These are phyloP conservation scores for Jasminum sambac DNA, from an alignment of 257 asterid species.

Conservation along the genomic window DNA sequence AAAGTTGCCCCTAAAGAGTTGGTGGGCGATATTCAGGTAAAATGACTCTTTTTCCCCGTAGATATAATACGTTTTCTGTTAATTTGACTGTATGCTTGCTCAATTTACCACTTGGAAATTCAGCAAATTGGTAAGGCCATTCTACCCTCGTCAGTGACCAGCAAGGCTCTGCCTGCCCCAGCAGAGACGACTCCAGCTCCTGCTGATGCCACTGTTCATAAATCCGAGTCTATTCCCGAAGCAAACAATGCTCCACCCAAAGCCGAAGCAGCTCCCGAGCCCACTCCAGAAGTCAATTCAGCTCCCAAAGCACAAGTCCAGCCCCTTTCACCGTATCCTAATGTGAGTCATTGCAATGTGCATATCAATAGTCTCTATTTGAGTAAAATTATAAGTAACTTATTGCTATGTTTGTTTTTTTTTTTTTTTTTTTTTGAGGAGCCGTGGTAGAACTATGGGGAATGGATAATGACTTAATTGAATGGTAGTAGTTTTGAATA, in stretches of 20 bases:
- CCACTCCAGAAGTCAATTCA: conserved; percentile 57
- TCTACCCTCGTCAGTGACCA: conserved; percentile 50
- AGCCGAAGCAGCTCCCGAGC: conserved; percentile 43
- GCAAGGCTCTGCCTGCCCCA: conserved; percentile 71
- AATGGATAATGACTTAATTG: no score
- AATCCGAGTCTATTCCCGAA: conserved; percentile 42
- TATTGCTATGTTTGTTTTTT: no score
- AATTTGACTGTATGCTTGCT: background rate
- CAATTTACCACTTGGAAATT: conserved; percentile 5
- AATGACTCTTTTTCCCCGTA: background rate
- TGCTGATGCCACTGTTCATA: conserved; percentile 26
- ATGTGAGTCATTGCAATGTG: conserved; percentile 43
- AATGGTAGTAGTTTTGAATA: no score
- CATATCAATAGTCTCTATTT: background rate
- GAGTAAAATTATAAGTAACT: no score
- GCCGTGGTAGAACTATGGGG: no score
- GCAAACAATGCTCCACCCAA: conserved; percentile 31
- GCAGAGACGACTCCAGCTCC: conserved; percentile 43
- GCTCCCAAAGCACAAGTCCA: conserved; percentile 51
- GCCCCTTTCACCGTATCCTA: conserved; percentile 89
- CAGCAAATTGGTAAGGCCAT: conserved; percentile 92
- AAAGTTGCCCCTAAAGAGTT: conserved; percentile 82
- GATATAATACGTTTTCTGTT: background rate
- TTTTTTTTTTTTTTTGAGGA: no score
- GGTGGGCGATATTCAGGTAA: conserved; percentile 86